Evolutionary conservation across 345 rosid genomes (phyloP).

Genomic region (Populus tremula): DNA sequence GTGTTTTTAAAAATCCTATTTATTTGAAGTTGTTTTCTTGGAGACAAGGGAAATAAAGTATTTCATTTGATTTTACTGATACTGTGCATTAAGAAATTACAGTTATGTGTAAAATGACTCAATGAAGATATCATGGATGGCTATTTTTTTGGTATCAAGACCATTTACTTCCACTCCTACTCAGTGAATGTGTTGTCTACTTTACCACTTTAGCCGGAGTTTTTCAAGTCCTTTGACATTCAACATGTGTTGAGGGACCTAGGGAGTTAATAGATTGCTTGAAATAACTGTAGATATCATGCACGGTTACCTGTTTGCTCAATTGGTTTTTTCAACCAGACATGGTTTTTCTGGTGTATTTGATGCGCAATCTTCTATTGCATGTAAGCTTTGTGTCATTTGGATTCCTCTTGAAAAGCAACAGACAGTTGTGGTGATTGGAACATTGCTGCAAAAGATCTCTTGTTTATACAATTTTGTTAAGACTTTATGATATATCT

Average conservation of each 20-base stretch:
- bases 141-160: background rate
- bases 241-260: background rate
- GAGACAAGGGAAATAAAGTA: background rate
- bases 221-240: background rate
- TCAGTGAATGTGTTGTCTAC: background rate
- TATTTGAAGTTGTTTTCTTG: background rate
- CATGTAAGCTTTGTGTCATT: background rate
- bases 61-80: background rate
- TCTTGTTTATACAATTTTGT: background rate
- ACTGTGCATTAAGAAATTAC: background rate
- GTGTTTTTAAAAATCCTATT: background rate
- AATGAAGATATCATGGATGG: background rate
- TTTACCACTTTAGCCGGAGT: background rate
- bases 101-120: background rate
- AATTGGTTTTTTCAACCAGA: background rate
- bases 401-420: background rate
- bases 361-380: background rate
- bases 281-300: background rate
- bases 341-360: background rate
- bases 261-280: background rate
- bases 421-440: background rate
- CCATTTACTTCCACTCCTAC: background rate
- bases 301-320: background rate
- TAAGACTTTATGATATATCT: background rate
- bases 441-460: background rate